phyloP scores from a whole-genome alignment of 441 rosid genomes.

The Lepidium campestre region DNA sequence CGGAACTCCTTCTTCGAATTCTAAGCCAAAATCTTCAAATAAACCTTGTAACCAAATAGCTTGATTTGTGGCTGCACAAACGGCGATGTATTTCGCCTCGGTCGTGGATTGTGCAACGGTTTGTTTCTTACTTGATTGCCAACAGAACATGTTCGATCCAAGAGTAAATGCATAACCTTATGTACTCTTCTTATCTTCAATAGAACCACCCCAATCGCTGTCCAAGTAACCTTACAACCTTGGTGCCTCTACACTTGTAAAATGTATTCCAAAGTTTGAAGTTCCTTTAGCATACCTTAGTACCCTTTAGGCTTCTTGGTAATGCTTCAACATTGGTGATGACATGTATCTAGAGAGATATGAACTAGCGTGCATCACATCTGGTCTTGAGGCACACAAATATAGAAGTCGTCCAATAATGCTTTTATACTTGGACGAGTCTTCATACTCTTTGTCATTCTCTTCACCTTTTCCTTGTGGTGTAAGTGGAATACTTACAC shows the following conservation, averaged over 20 bases:
- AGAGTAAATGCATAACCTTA: not conserved
- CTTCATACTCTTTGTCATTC: not conserved
- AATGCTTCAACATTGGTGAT: not conserved
- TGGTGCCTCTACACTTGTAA: not conserved
- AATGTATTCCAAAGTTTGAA: fast-evolving
- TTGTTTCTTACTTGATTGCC: not conserved
- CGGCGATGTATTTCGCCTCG: not conserved
- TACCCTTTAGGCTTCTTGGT: not conserved
- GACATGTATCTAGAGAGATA: not conserved
- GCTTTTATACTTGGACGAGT: not conserved
- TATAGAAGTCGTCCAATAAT: not conserved
- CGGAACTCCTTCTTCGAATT: not conserved
- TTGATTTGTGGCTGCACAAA: not conserved
- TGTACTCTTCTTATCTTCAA: not conserved
- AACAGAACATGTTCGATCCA: not conserved
- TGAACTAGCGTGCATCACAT: not conserved
- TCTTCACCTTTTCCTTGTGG: not conserved
- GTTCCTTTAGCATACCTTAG: not conserved
- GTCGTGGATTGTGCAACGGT: not conserved
- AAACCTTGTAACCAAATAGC: not conserved
- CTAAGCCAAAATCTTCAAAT: not conserved
- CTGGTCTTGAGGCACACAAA: not conserved
- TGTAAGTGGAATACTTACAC: not conserved
- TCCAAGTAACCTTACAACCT: not conserved
- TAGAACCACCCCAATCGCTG: not conserved